These are phyloP conservation scores for Camellia lanceoleosa DNA, from an alignment of 148 eudicot species.

Conservation along the genomic window DNA sequence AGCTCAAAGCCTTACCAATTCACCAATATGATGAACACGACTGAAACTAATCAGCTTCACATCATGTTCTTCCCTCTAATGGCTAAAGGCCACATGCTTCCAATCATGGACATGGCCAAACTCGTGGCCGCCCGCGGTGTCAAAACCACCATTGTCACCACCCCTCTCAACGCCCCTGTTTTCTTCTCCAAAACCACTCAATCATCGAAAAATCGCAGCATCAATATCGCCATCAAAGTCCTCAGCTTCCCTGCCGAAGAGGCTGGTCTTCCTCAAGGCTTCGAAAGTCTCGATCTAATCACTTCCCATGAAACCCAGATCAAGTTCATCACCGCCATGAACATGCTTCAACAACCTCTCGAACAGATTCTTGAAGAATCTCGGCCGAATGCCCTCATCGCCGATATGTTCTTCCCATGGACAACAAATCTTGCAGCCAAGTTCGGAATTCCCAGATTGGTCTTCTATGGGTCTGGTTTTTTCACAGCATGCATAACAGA, in stretches of 20 bases:
- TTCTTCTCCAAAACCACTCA: constrained; percentile 22
- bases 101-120: constrained; percentile 43
- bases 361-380: background rate
- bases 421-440: constrained; percentile 33
- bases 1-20: too few relatives aligned
- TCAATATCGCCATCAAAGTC: constrained; percentile 6
- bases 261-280: constrained; percentile 38
- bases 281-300: constrained; percentile 34
- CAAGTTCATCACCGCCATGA: background rate
- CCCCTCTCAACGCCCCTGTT: constrained; percentile 31
- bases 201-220: background rate
- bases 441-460: constrained; percentile 46
- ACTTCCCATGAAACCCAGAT: constrained; percentile 15
- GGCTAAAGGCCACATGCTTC: constrained; percentile 58
- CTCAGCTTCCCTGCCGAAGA: constrained; percentile 33
- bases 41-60: constrained; percentile 27
- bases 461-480: constrained; percentile 42
- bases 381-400: constrained; percentile 37
- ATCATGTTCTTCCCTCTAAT: constrained; percentile 41
- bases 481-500: constrained; percentile 32
- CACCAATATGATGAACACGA: too few relatives aligned
- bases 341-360: constrained; percentile 12
- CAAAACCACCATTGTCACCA: constrained; percentile 46
- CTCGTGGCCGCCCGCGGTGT: constrained; percentile 43
- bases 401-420: constrained; percentile 43